Conservation (phyloP, 2,329 filamentous ascomycete species). For the Grosmannia clavigera region DNA sequence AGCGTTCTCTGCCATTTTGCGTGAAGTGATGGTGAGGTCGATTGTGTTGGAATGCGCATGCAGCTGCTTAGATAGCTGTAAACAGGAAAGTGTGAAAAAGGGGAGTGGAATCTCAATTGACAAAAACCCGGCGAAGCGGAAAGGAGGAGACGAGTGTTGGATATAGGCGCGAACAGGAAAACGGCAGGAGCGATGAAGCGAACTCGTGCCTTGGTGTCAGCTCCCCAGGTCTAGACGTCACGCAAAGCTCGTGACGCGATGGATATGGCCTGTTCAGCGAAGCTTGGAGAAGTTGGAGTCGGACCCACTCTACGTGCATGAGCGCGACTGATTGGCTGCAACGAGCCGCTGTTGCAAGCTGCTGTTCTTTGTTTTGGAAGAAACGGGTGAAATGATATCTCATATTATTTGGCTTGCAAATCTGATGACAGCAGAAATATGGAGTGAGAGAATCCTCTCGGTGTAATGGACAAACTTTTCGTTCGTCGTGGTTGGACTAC, state of each 20-base stretch:
- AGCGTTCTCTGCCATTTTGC: conserved; percentile 10
- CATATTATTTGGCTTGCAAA: no score
- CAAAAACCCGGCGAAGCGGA: not conserved
- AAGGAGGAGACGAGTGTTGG: not conserved
- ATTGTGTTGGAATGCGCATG: not conserved
- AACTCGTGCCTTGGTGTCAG: not conserved
- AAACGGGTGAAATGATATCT: no score
- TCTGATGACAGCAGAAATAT: not conserved
- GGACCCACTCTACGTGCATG: not conserved
- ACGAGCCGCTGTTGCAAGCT: not conserved
- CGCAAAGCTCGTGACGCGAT: conserved; percentile 9
- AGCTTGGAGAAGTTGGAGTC: not conserved
- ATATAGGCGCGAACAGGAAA: not conserved
- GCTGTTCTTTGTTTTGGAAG: no score
- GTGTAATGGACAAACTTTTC: not conserved
- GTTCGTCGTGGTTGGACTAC: not conserved
- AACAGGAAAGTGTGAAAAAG: not conserved
- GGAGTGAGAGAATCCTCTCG: not conserved
- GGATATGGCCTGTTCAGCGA: conserved; percentile 1
- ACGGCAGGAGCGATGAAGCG: not conserved
- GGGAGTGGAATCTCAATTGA: not conserved
- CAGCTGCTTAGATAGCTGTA: not conserved
- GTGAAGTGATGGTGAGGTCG: not conserved
- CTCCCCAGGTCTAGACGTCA: not conserved
- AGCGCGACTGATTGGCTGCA: conserved; percentile 10